Evolutionary conservation across 495 filamentous ascomycete species (phyloP), one percentile per base, ranked within the genome.

Genomic region (Staphylotrichum longicolle): DNA sequence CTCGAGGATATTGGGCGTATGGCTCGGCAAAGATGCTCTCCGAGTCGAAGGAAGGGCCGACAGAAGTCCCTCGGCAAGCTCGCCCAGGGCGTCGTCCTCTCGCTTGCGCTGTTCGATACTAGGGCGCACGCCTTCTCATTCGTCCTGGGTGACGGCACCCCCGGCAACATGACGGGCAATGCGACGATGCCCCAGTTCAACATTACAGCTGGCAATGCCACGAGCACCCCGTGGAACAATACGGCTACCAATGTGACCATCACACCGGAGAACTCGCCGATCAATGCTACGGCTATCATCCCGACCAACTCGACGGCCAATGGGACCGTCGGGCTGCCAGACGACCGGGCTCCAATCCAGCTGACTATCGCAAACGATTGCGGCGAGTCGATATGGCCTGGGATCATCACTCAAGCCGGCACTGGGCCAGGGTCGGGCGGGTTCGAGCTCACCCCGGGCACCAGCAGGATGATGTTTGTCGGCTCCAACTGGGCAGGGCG

Each of bases 401-500:
- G 84, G 10, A 83, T 93, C 50, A 77, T 77, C 14, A 89, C 85
- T 4, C 85, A 90, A 61, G 73, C 81, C 37, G 90, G 89, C 32
- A 83, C 78, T 20, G 83, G 82, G 0, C 87, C 89, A 1, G 72
- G 73, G 3, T 73, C 73, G 12, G 81, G 81, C 20, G 90, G 90
- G 27, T 93, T 91, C 64, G 75, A 83, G 65, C 80, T 91, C 37
- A 61, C 66, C 2, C 67, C 85, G 27, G 80, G 82, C 33, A 64
- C 75, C 11, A 80, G 74, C 33, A 78, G 57, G 54, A 74, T 74
- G 47, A 71, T 89, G 48, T 83, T 73, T 20, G 86, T 93, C 48
- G 79, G 80, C 53, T 75, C 77, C 30, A 82, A 89, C 64, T 93
- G 90, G 90, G 84, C 88, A 63, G 90, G 90, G 5, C 83, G 90